phyloP scores from a whole-genome alignment of 2,329 filamentous ascomycete genomes.

The Cytospora schulzeri region DNA sequence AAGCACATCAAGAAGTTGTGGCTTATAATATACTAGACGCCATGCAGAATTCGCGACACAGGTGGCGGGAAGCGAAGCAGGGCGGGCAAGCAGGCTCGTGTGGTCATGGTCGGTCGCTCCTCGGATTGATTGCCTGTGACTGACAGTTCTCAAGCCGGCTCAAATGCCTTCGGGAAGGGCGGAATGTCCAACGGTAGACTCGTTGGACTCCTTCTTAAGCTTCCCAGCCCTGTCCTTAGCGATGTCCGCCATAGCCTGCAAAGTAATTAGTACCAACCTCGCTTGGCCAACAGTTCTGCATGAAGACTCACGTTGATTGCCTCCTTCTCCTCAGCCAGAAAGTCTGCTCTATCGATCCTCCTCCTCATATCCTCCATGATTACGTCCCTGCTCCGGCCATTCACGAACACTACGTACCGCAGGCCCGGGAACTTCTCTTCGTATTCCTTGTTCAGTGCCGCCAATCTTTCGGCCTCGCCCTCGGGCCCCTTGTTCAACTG shows the following conservation, averaged over 20 bases:
- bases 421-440: slow-evolving; percentile 80
- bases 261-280: slow-evolving; percentile 29
- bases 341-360: slow-evolving; percentile 70
- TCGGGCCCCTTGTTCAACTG: slow-evolving; percentile 63
- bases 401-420: slow-evolving; percentile 90
- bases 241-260: slow-evolving; percentile 87
- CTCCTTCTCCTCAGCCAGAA: slow-evolving; percentile 67
- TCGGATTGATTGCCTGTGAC: not conserved
- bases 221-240: slow-evolving; percentile 77
- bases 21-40: no score
- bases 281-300: slow-evolving; percentile 18
- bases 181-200: slow-evolving; percentile 24
- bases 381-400: slow-evolving; percentile 70
- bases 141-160: not conserved
- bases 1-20: not conserved
- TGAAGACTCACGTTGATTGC: slow-evolving; percentile 68
- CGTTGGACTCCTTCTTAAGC: slow-evolving; percentile 39
- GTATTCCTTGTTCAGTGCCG: slow-evolving; percentile 72
- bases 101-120: not conserved
- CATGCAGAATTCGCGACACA: not conserved
- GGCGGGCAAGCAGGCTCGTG: not conserved
- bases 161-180: slow-evolving; percentile 20
- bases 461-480: slow-evolving; percentile 60
- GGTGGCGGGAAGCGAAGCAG: not conserved
- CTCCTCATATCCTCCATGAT: slow-evolving; percentile 82